phyloP scores from a whole-genome alignment of 805 yeast species.

The Myxozyma melibiosi region DNA sequence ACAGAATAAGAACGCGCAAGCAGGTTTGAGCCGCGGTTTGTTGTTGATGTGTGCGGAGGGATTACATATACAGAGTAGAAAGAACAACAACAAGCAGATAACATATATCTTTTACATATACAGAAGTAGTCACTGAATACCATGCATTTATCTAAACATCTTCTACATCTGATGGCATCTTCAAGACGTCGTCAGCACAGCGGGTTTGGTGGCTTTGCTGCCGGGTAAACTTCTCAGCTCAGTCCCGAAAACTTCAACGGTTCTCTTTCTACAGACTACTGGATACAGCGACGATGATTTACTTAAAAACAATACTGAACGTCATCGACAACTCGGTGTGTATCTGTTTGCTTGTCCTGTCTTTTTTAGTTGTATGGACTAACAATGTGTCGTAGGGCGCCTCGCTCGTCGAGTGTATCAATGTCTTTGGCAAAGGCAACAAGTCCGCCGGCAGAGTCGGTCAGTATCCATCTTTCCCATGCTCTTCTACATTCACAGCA shows the following conservation, averaged over 20 bases:
- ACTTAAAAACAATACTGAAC: conserved; percentile 81
- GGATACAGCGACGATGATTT: conserved; percentile 59
- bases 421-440: conserved; percentile 87
- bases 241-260: background rate
- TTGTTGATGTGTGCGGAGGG: too few relatives aligned
- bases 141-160: too few relatives aligned
- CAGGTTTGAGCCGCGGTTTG: too few relatives aligned
- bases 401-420: conserved; percentile 90
- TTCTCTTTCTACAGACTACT: background rate
- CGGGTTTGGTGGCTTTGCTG: too few relatives aligned
- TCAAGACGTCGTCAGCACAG: too few relatives aligned
- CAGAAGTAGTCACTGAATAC: too few relatives aligned
- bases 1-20: too few relatives aligned
- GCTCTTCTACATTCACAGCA: background rate
- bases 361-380: background rate
- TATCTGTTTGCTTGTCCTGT: background rate
- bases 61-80: too few relatives aligned
- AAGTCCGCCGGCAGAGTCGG: conserved; percentile 71
- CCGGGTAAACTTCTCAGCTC: too few relatives aligned
- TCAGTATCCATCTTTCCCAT: conserved; percentile 14
- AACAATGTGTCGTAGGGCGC: conserved; percentile 47
- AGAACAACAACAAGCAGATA: too few relatives aligned
- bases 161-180: too few relatives aligned
- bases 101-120: too few relatives aligned
- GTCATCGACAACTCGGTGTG: conserved; percentile 85